phyloP scores from a whole-genome alignment of 371 early-diverging fungal genomes.

The Nosema muscidifuracis region DNA sequence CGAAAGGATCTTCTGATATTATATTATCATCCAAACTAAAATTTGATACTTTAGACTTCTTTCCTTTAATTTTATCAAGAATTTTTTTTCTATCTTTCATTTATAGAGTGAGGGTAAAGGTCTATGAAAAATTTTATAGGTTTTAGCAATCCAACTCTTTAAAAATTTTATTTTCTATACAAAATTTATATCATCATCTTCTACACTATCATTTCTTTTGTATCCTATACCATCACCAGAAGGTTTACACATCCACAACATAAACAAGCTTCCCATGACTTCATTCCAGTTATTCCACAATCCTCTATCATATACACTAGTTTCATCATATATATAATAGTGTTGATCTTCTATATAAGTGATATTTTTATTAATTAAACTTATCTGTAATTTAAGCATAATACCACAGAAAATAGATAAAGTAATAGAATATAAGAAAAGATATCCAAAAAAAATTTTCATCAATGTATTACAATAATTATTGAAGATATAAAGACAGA shows the following conservation, averaged over 20 bases:
- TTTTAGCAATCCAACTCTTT: too few relatives aligned
- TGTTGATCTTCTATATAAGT: conserved; percentile 6
- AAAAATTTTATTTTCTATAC: too few relatives aligned
- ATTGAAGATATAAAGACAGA: neutral
- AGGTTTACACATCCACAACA: neutral
- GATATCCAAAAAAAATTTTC: neutral
- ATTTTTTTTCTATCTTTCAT: neutral
- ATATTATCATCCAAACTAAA: neutral
- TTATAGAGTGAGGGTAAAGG: too few relatives aligned
- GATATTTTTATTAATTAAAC: neutral
- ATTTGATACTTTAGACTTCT: neutral
- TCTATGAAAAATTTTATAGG: too few relatives aligned
- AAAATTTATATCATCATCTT: conserved; percentile 6
- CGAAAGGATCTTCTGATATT: neutral
- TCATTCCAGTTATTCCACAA: neutral
- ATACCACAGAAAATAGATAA: neutral
- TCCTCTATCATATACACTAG: neutral
- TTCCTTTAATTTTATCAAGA: neutral
- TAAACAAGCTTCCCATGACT: neutral
- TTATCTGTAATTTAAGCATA: neutral
- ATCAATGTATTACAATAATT: neutral
- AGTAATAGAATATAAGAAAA: neutral
- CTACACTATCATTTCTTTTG: neutral
- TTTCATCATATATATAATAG: neutral
- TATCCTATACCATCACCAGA: neutral